Percentiles rank a stretch among this genome's conserved stretches.
Conservation (phyloP, 441 rosid genomes). For the Euphorbia schlechtendalii region DNA sequence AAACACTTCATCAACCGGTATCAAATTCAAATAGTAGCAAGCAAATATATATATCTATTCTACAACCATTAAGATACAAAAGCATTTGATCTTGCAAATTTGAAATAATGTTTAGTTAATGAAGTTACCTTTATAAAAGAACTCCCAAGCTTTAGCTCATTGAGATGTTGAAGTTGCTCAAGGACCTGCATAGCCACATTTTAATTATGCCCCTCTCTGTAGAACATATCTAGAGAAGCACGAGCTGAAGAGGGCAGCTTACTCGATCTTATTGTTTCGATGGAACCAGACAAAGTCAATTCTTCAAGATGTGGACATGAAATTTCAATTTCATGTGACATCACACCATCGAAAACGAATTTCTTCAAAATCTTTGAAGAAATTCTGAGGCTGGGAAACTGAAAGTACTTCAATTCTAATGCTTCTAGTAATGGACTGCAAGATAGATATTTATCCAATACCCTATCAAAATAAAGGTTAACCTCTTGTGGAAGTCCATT, state of each 20-base stretch:
- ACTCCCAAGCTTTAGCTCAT: background rate
- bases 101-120: background rate
- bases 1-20: too few relatives aligned
- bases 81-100: background rate
- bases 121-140: background rate
- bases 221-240: background rate
- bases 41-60: too few relatives aligned
- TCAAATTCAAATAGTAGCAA: too few relatives aligned
- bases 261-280: background rate
- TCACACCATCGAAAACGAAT: background rate
- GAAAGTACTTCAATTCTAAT: background rate
- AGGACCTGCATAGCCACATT: background rate
- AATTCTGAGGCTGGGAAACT: background rate
- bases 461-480: too few relatives aligned
- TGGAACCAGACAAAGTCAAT: background rate
- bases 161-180: background rate
- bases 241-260: background rate
- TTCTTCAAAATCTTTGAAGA: conserved; percentile 8
- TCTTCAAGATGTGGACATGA: conserved; percentile 3
- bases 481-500: too few relatives aligned
- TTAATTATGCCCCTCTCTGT: background rate
- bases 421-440: background rate
- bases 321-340: background rate
- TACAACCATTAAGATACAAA: too few relatives aligned
- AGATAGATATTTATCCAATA: background rate